Conservation (phyloP, 495 filamentous ascomycete genomes). For the Aspergillus sparsus region DNA sequence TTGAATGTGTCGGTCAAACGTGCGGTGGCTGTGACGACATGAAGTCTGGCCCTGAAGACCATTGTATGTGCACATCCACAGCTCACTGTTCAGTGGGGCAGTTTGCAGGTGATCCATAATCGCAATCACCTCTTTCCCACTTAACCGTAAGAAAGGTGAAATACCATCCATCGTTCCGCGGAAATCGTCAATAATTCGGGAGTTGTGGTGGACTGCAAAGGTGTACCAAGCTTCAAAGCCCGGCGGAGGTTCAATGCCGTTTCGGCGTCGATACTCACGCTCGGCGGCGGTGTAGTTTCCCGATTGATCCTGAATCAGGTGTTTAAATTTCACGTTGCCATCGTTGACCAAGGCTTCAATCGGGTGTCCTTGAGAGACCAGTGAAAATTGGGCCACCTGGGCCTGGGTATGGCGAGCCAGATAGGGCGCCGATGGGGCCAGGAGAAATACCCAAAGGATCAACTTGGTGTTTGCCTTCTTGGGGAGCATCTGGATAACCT, state of each 20-base stretch:
- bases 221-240: constrained; percentile 68
- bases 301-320: not conserved
- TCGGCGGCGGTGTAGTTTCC: not conserved
- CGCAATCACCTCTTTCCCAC: not conserved
- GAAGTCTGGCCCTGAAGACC: not conserved
- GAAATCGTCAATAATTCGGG: constrained; percentile 62
- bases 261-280: constrained; percentile 39
- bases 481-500: constrained; percentile 15
- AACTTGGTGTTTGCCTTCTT: constrained; percentile 7
- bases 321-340: not conserved
- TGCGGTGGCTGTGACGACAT: not conserved
- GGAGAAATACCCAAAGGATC: constrained; percentile 5
- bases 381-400: too few species aligned
- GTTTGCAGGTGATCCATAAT: constrained; percentile 1
- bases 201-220: constrained; percentile 55
- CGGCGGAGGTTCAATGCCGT: constrained; percentile 56
- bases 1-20: not conserved
- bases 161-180: constrained; percentile 19
- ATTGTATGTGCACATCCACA: constrained; percentile 18
- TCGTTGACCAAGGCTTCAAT: not conserved
- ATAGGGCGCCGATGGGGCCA: constrained; percentile 6
- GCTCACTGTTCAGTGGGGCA: constrained; percentile 5
- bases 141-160: not conserved
- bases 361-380: too few species aligned
- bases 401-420: too few species aligned